Percentiles rank a stretch among this genome's conserved stretches.
These are phyloP conservation scores for Lophiotrema nucula DNA, from an alignment of 495 filamentous ascomycete species.

Conservation along the genomic window DNA sequence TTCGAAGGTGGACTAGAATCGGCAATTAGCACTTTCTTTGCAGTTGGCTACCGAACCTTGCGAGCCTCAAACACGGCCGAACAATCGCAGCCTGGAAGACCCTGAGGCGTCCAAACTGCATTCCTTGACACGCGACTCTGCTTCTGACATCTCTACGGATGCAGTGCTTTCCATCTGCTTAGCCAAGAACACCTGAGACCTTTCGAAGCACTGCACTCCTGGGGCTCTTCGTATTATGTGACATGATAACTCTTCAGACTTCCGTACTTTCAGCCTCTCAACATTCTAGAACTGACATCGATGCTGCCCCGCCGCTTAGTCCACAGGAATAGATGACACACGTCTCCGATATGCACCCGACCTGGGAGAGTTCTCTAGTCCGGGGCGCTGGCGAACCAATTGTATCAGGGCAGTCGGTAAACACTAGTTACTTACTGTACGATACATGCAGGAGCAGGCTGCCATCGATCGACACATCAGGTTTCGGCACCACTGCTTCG, in stretches of 20 bases:
- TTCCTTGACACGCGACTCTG: too few species aligned
- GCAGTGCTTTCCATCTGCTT: conserved; percentile 7
- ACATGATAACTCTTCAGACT: conserved; percentile 7
- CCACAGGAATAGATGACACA: conserved; percentile 20
- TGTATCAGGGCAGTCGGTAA: too few species aligned
- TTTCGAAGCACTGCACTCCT: not conserved
- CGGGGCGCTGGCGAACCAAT: not conserved
- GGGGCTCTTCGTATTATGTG: conserved; percentile 5
- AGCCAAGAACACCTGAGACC: conserved; percentile 18
- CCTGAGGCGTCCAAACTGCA: not conserved
- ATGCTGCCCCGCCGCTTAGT: not conserved
- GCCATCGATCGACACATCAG: conserved; percentile 5
- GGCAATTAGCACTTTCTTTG: conserved; percentile 1
- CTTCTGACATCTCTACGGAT: conserved; percentile 2
- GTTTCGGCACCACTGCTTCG: conserved; percentile 10
- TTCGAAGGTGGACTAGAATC: not conserved
- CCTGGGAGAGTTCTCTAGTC: not conserved
- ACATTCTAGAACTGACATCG: conserved; percentile 22
- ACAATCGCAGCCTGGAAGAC: not conserved
- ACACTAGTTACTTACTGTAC: too few species aligned
- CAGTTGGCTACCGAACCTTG: not conserved
- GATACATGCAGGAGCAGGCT: not conserved
- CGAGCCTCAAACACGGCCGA: conserved; percentile 16
- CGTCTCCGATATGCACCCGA: conserved; percentile 31
- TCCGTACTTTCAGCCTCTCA: conserved; percentile 6